phyloP scores from a whole-genome alignment of 1,284 basidiomycete species.

The Puccinia triticina region DNA sequence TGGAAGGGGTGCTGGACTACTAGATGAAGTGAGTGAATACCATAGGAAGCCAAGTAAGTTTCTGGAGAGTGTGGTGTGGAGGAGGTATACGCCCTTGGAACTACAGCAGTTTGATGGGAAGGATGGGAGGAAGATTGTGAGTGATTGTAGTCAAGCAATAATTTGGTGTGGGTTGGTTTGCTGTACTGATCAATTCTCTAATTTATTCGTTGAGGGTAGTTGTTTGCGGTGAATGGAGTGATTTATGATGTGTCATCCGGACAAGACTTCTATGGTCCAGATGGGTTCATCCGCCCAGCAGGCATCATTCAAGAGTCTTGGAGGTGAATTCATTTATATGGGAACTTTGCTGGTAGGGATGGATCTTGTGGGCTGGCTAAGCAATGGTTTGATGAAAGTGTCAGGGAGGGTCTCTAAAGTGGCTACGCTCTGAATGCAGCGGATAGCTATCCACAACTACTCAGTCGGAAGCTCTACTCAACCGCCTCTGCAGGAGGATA shows the following conservation, averaged over 20 bases:
- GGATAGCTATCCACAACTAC: too few relatives aligned
- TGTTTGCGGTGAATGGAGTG: constrained; percentile 43
- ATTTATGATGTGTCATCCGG: constrained; percentile 47
- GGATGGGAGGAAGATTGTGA: constrained; percentile 39
- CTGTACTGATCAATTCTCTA: too few relatives aligned
- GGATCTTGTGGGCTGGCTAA: constrained; percentile 58
- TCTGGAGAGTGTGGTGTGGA: constrained; percentile 73
- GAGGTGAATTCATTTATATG: constrained; percentile 11
- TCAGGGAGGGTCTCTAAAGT: too few relatives aligned
- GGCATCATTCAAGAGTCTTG: constrained; percentile 42
- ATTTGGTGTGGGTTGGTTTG: too few relatives aligned
- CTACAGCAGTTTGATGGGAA: constrained; percentile 70
- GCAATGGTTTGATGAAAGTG: constrained; percentile 57
- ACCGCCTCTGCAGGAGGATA: too few relatives aligned
- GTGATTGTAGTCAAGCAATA: too few relatives aligned
- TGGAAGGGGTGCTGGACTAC: too few relatives aligned
- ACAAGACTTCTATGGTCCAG: constrained; percentile 45
- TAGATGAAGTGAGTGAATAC: too few relatives aligned
- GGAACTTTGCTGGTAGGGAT: constrained; percentile 57
- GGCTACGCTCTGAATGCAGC: too few relatives aligned
- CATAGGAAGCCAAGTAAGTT: constrained; percentile 82
- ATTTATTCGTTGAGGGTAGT: too few relatives aligned
- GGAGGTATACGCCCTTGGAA: constrained; percentile 75
- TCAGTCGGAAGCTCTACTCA: too few relatives aligned
- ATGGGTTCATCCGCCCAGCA: constrained; percentile 51